A percentile compares a stretch with the other conserved stretches of the same genome.
These are phyloP conservation scores for Pseudogymnoascus sp. DNA, from an alignment of 2,329 filamentous ascomycete species.

Conservation along the genomic window DNA sequence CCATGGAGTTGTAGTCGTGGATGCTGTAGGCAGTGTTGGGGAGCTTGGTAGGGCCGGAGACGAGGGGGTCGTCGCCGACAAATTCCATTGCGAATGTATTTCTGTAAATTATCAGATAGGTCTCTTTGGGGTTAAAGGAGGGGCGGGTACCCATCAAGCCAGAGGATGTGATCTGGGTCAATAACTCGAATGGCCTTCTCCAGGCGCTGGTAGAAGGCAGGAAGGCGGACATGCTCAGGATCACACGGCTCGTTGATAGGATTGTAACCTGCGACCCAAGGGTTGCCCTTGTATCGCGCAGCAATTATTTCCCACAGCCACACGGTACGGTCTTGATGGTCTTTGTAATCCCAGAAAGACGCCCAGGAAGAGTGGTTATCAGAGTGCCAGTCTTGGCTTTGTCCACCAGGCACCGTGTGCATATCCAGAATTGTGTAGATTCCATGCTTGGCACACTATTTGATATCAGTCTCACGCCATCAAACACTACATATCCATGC, in stretches of 20 bases:
- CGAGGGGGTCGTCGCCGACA: constrained; percentile 31
- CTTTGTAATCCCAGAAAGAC: constrained; percentile 44
- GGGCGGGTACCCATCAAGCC: constrained; percentile 32
- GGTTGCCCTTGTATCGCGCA: constrained; percentile 36
- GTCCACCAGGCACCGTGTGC: constrained; percentile 42
- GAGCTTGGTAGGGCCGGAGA: constrained; percentile 27
- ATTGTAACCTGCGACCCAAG: constrained; percentile 44
- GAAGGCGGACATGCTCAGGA: constrained; percentile 38
- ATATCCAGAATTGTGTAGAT: constrained; percentile 46
- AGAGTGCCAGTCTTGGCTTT: constrained; percentile 45
- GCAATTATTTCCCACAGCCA: constrained; percentile 44
- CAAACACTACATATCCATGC: constrained; percentile 13
- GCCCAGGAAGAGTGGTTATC: constrained; percentile 40
- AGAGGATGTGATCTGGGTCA: constrained; percentile 40
- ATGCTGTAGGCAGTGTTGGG: constrained; percentile 46
- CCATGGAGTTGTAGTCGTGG: constrained; percentile 48
- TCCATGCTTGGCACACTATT: constrained; percentile 32
- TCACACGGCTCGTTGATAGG: constrained; percentile 46
- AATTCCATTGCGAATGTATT: constrained; percentile 40
- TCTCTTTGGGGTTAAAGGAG: constrained; percentile 27
- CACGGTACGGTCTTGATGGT: constrained; percentile 42
- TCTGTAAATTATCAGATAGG: constrained; percentile 21
- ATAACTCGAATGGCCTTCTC: constrained; percentile 40
- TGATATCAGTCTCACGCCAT: background rate
- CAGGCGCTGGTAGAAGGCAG: constrained; percentile 39